A percentile compares a stretch with the other conserved stretches of the same genome.
Evolutionary conservation across 176 grass and related monocot genomes (phyloP).

Genomic region (Lolium perenne): DNA sequence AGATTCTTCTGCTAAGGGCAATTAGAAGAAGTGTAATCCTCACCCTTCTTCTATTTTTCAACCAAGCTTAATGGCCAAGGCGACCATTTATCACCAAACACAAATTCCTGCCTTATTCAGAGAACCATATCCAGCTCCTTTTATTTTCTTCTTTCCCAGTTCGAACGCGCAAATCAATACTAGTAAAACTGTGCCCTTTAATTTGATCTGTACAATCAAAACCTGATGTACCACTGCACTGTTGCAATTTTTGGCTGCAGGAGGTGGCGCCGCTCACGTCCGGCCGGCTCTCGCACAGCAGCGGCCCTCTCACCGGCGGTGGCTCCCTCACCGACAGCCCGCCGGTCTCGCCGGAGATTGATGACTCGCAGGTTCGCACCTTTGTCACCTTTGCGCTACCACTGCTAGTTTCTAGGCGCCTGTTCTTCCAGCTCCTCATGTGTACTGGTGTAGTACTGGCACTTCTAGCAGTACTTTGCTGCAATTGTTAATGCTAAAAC

Average conservation of each 20-base stretch:
- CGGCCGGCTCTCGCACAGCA: slow-evolving; percentile 96
- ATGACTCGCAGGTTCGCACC: slow-evolving; percentile 85
- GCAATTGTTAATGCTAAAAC: slow-evolving; percentile 43
- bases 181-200: background rate
- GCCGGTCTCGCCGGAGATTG: slow-evolving; percentile 94
- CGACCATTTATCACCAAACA: background rate
- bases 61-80: slow-evolving; percentile 14
- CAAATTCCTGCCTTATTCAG: background rate
- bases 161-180: background rate
- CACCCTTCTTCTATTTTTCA: background rate
- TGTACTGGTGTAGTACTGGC: background rate
- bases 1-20: slow-evolving; percentile 46
- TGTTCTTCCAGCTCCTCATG: slow-evolving; percentile 1
- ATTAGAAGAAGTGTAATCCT: slow-evolving; percentile 24
- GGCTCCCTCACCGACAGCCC: slow-evolving; percentile 98
- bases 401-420: background rate
- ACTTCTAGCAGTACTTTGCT: background rate
- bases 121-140: background rate
- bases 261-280: slow-evolving; percentile 92
- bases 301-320: slow-evolving; percentile 85
- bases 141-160: background rate
- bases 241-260: slow-evolving; percentile 34
- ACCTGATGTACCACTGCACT: slow-evolving; percentile 18
- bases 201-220: background rate
- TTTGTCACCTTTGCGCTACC: slow-evolving; percentile 20